Base-by-base conservation (phyloP, 441 rosid genomes). In the Populus hybrid region DNA sequence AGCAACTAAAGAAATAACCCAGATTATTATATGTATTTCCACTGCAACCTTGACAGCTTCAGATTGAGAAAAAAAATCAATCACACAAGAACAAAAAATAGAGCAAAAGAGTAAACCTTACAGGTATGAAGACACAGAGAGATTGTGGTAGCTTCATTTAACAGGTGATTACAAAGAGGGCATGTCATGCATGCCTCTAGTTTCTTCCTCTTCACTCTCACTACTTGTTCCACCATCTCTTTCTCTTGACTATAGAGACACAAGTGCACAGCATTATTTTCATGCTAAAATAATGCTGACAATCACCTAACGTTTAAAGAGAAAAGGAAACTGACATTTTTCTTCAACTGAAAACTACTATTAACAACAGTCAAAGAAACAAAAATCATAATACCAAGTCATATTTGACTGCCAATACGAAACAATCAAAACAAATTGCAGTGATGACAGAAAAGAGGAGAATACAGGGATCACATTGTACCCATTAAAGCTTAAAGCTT, bases 111-210 rank as follows among this genome's bases (percentile, higher is more conserved):
- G 20, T 69, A 66, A 64, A 84, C 71, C 89, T 87, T 74, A 91
- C 94, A 91, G 76, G 94, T 89, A 83, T 91, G 94, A 79, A 91
- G 94, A 78, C 94, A 91, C 80, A 88, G 72, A 59, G 94, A 88
- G 61, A 91, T 89, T 26, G 93, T 88, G 6, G 94, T 91, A 73
- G 94, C 90, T 76, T 91, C 93, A 72, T 80, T 85, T 53, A 91
- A 74, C 56, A 45, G 56, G 56, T 45, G 56, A 45, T 45, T 14
- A 14, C 56, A 45, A 14, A 45, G 56, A 14, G 53, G 89, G 88
- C 80, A 82, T 85, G 64, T 84, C 91, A 91, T 88, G 94, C 93
- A 89, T 84, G 90, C 84, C 82, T 79, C 81, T 40, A 91, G 21
- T 40, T 71, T 77, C 78, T 84, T 88, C 68, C 91, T 89, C 90